These are phyloP conservation scores for Baudoinia panamericana DNA, from an alignment of 495 filamentous ascomycete genomes.

Conservation along the genomic window DNA sequence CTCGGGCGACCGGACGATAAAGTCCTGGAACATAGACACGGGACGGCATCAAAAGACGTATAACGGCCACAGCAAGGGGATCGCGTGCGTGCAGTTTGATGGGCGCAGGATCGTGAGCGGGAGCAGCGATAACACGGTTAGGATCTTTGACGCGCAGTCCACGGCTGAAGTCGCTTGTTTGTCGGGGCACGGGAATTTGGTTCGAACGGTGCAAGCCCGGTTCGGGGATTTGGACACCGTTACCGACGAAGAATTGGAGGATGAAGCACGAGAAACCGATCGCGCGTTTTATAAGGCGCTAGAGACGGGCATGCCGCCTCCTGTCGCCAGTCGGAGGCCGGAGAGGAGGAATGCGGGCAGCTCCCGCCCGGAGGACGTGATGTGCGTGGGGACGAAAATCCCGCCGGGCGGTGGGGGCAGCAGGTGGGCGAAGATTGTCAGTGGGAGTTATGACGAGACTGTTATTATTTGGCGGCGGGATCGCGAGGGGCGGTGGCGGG, in stretches of 20 bases:
- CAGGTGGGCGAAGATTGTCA: constrained; percentile 76
- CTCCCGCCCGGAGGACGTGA: constrained; percentile 58
- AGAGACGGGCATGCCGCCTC: constrained; percentile 41
- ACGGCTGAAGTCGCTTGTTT: constrained; percentile 81
- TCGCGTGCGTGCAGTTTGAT: constrained; percentile 95
- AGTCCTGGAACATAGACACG: constrained; percentile 81
- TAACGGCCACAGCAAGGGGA: constrained; percentile 82
- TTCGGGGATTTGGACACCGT: constrained; percentile 73
- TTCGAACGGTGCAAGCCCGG: constrained; percentile 85
- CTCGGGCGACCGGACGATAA: constrained; percentile 81
- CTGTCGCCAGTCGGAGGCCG: constrained; percentile 13
- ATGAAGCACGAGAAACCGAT: constrained; percentile 62
- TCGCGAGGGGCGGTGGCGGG: constrained; percentile 69
- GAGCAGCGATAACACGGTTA: constrained; percentile 87
- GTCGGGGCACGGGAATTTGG: constrained; percentile 63
- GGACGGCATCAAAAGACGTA: constrained; percentile 63
- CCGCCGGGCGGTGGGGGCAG: constrained; percentile 83
- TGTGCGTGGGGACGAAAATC: constrained; percentile 64
- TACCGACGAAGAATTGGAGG: constrained; percentile 53
- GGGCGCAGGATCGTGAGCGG: constrained; percentile 93
- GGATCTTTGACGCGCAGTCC: constrained; percentile 77
- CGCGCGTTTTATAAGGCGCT: constrained; percentile 56
- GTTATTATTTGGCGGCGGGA: constrained; percentile 90
- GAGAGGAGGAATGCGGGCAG: constrained; percentile 67
- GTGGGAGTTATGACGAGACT: constrained; percentile 87